A percentile compares a stretch with the other conserved stretches of the same genome.
Evolutionary conservation across 2,329 filamentous ascomycete species (phyloP).

Genomic region (Tolypocladium tundrense): DNA sequence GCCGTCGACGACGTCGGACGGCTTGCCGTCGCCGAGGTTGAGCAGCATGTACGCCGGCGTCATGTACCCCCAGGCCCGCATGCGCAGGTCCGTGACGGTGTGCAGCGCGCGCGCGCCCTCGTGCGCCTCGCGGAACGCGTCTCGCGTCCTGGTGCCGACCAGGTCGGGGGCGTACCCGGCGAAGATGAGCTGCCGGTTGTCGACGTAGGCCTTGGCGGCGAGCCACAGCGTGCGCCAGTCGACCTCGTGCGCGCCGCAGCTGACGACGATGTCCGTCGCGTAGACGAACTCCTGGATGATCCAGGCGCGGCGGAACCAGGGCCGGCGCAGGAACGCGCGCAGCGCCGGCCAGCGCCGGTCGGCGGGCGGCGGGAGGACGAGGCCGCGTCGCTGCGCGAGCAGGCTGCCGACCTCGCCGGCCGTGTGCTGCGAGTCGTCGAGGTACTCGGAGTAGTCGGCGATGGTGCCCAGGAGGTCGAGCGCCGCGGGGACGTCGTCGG

Average conservation of each 20-base stretch:
- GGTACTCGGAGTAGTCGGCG: conserved; percentile 5
- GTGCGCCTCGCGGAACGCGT: conserved; percentile 4
- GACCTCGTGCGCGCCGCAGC: conserved; percentile 4
- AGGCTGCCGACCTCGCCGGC: conserved; percentile 3
- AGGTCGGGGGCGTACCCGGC: conserved; percentile 1
- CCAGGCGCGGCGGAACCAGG: conserved; percentile 8
- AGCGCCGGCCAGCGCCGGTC: conserved; percentile 4
- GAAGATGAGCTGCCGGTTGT: conserved; percentile 4
- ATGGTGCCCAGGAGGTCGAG: conserved; percentile 1
- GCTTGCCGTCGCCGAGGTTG: too few relatives aligned
- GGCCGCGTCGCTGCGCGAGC: conserved; percentile 2
- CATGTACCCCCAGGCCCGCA: too few relatives aligned
- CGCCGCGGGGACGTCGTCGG: conserved; percentile 2
- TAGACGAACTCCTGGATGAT: conserved; percentile 8
- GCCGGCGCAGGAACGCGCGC: conserved; percentile 4
- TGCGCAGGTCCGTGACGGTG: too few relatives aligned
- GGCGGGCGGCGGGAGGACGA: conserved; percentile 1
- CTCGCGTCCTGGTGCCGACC: background rate
- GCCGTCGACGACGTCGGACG: too few relatives aligned
- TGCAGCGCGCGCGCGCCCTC: too few relatives aligned
- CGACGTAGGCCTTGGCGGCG: conserved; percentile 6
- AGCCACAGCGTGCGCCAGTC: conserved; percentile 5
- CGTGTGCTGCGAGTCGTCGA: conserved; percentile 1
- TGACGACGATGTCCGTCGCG: conserved; percentile 4
- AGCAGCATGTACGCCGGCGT: too few relatives aligned